phyloP scores from a whole-genome alignment of 169 alveolate genomes.

The Plasmodium chabaudi region DNA sequence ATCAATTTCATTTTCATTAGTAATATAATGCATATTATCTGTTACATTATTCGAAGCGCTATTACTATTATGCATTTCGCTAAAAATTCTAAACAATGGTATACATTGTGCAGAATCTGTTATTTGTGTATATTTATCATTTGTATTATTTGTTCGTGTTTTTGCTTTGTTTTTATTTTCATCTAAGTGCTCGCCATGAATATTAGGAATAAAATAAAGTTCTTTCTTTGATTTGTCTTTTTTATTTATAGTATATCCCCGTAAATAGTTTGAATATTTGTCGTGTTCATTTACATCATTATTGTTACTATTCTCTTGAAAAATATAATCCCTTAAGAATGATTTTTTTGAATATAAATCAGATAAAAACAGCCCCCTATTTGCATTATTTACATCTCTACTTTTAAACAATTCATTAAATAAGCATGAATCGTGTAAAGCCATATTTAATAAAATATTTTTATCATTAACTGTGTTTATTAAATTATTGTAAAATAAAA shows the following conservation, averaged over 20 bases:
- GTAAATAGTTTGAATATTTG: conserved; percentile 31
- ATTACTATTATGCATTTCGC: conserved; percentile 8
- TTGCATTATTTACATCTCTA: conserved; percentile 15
- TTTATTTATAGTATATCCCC: conserved; percentile 8
- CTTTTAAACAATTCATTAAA: conserved; percentile 54
- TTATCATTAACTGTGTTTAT: conserved; percentile 57
- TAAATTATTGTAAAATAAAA: conserved; percentile 41
- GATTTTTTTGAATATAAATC: conserved; percentile 53
- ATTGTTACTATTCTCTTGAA: conserved; percentile 12
- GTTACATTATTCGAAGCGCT: conserved; percentile 9
- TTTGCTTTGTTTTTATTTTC: conserved; percentile 19
- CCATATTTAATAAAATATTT: conserved; percentile 11
- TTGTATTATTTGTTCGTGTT: conserved; percentile 22
- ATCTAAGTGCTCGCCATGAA: conserved; percentile 12
- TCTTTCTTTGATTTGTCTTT: conserved; percentile 26
- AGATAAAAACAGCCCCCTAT: conserved; percentile 30
- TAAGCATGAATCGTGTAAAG: conserved; percentile 51
- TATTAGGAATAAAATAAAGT: not conserved
- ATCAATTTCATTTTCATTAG: not conserved
- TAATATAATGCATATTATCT: not conserved
- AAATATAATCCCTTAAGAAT: conserved; percentile 27
- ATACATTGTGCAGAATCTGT: conserved; percentile 20
- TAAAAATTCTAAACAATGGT: conserved; percentile 19
- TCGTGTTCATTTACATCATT: conserved; percentile 1
- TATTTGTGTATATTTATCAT: conserved; percentile 15